Evolutionary conservation across 2,329 filamentous ascomycete species (phyloP), one percentile per base, ranked within the genome.

Genomic region (Fusarium nygamai): DNA sequence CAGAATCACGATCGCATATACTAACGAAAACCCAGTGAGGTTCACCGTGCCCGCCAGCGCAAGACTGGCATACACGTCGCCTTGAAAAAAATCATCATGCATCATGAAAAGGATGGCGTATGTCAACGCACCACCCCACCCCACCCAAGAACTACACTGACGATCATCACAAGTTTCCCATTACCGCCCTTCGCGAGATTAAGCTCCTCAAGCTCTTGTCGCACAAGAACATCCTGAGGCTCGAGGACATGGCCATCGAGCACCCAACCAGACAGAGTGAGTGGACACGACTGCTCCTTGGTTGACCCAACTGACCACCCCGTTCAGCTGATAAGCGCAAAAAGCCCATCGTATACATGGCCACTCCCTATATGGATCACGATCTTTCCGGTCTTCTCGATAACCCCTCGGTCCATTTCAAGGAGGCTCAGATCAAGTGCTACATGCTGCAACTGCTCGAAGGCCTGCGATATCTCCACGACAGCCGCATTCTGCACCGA

Each of bases 21-120:
- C 69, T 69, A 61, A 72, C 39, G 39, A 54, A 69, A 27, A 24
- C 29, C 27, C 53, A 93, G 92, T 76, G 95, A 98, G 85, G 96
- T 98, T 44, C 94, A 98, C 83, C 96, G 96, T 80, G 96, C 95
- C 70, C 90, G 90, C 71, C 94, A 93, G 34, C 92, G 90, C 78
- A 93, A 89, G 79, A 93, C 91, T 3, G 92, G 93, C 61, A 88
- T 90, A 31, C 83, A 96, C 51, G 93, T 98, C 69, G 96, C 96
- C 8, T 84, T 99, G 80, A 99, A 99, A 86, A 98, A 98, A 88
- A 99, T 99, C 76, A 91, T 99, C 75, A 98, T 98, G 94, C 96
- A 98, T 82, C 97, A 98, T 82, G 96, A 99, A 86, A 98, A 98
- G 82, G 96, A 99, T 83, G 96, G 96, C 57, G 92, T 94, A 84